Evolutionary conservation across 345 rosid species (phyloP).

Genomic region (Theobroma cacao): DNA sequence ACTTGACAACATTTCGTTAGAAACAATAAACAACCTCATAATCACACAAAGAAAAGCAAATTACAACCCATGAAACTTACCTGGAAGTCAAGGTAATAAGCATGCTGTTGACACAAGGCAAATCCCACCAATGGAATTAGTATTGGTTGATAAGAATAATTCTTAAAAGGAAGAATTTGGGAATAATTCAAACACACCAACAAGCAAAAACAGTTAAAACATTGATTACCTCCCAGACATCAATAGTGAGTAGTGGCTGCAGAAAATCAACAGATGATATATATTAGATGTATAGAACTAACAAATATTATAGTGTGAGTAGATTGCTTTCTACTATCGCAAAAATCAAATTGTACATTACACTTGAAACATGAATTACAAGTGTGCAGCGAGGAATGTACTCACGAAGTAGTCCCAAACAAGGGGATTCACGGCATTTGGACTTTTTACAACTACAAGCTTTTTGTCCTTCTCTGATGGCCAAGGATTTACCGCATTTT

Average conservation of each 20-base stretch:
- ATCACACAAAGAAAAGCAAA: constrained; percentile 1
- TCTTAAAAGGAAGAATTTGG: not conserved
- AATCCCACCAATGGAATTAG: constrained; percentile 16
- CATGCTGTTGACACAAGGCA: constrained; percentile 58
- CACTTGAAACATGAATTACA: not conserved
- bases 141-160: not conserved
- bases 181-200: not conserved
- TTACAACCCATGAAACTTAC: constrained; percentile 26
- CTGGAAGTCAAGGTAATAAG: constrained; percentile 94
- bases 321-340: not conserved
- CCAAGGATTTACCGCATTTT: constrained; percentile 61
- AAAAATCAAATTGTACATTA: not conserved
- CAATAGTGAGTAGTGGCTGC: constrained; percentile 94
- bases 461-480: constrained; percentile 75
- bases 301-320: not conserved
- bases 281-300: constrained; percentile 18
- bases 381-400: constrained; percentile 14
- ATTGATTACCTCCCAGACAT: constrained; percentile 87
- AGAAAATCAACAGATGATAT: constrained; percentile 19
- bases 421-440: constrained; percentile 91
- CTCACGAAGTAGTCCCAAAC: constrained; percentile 89
- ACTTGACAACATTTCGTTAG: not conserved
- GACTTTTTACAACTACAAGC: constrained; percentile 79
- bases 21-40: not conserved
- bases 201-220: not conserved